Evolutionary conservation across 257 asterid species (phyloP), one percentile per base, ranked within the genome.

Genomic region (Orobanche coerulescens): DNA sequence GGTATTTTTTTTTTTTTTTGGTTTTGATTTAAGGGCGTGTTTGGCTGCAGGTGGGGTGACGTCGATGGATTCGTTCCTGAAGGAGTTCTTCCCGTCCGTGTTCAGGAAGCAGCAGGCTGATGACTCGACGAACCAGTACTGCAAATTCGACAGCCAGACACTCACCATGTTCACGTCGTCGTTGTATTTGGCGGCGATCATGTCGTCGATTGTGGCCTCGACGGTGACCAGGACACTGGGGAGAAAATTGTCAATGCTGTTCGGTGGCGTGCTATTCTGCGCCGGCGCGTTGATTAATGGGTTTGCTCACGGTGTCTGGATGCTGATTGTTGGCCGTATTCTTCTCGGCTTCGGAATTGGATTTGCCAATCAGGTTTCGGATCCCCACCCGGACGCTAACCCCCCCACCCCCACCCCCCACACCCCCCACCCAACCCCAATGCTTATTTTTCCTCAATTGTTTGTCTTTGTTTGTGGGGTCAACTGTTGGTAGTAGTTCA

Each of bases 131-230:
- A 87, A 79, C 28, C 94, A 86, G 82, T 90, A 90, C 75, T 90
- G 97, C 66, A 90, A 79, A 71, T 90, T 90, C 34, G 82, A 90
- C 76, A 84, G 88, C 68, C 73, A 76, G 15, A 73, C 82, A 11
- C 74, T 90, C 56, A 90, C 97, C 0, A 78, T 90, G 85, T 90
- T 90, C 61, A 90, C 97, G 6, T 90, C 97, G 11, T 90, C 97
- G 5, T 33, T 90, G 65, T 90, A 90, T 28, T 23, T 90, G 82
- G 95, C 97, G 9, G 97, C 97, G 0, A 95, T 90, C 1, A 1
- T 54, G 4, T 82, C 97, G 7, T 87, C 97, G 14, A 47, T 88
- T 4, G 87, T 79, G 23, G 96, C 96, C 0, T 70, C 96, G 8
- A 58, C 67, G 43, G 86, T 83, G 53, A 90, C 97, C 6, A 68